phyloP scores from a whole-genome alignment of 768 basidiomycete species.

The Russula lepida region DNA sequence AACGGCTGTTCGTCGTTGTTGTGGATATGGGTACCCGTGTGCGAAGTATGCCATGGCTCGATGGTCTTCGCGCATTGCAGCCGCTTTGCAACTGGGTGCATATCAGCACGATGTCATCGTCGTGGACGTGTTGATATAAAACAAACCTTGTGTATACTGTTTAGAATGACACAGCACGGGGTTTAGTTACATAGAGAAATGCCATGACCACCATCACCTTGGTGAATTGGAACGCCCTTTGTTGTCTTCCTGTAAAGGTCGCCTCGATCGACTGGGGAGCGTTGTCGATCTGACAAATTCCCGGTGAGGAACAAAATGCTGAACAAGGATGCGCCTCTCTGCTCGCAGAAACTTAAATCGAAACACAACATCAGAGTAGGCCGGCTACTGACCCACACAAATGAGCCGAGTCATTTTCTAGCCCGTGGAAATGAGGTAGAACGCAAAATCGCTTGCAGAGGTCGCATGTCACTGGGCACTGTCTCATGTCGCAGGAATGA shows the following conservation, averaged over 20 bases:
- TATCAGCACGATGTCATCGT: background rate
- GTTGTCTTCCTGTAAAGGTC: conserved; percentile 51
- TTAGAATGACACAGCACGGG: background rate
- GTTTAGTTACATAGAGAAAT: background rate
- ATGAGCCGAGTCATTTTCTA: conserved; percentile 35
- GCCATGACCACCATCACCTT: conserved; percentile 34
- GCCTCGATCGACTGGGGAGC: conserved; percentile 52
- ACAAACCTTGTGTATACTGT: conserved; percentile 49
- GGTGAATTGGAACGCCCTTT: conserved; percentile 56
- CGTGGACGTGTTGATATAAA: background rate
- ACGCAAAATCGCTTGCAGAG: conserved; percentile 51
- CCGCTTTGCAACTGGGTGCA: conserved; percentile 39
- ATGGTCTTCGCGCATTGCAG: conserved; percentile 44
- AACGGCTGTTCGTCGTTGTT: conserved; percentile 36
- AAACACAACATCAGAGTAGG: background rate
- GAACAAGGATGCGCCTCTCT: conserved; percentile 47
- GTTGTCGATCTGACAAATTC: conserved; percentile 52
- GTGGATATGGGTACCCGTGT: conserved; percentile 43
- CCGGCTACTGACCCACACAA: conserved; percentile 44
- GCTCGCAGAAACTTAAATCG: background rate
- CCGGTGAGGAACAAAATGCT: conserved; percentile 35
- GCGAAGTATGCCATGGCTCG: conserved; percentile 33
- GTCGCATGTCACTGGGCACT: conserved; percentile 47
- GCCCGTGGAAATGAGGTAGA: conserved; percentile 44
- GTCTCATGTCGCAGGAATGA: conserved; percentile 44